Evolutionary conservation across 352 stramenopile genomes (phyloP).

Genomic region (Phytopythium helicoides): DNA sequence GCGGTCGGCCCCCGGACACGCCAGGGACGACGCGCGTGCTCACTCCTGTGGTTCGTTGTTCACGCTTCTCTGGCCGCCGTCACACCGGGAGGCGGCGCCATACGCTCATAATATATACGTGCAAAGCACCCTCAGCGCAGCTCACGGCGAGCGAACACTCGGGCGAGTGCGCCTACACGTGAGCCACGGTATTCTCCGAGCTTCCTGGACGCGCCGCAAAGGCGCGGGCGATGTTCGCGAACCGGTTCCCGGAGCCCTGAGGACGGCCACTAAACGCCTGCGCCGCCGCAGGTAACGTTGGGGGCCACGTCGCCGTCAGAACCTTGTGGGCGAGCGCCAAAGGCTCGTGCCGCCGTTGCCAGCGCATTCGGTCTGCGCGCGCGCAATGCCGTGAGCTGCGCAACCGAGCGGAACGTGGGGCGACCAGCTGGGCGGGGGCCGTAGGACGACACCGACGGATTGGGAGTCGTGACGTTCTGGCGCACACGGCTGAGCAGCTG

Average conservation of each 20-base stretch:
- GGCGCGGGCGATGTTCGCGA: neutral
- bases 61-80: neutral
- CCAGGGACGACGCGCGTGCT: too few relatives aligned
- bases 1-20: too few relatives aligned
- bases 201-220: conserved; percentile 1
- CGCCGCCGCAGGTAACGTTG: conserved; percentile 13
- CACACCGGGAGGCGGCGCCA: neutral
- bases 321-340: neutral
- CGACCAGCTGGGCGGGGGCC: conserved; percentile 22
- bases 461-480: conserved; percentile 33
- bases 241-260: conserved; percentile 12
- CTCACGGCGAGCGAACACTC: neutral
- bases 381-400: conserved; percentile 28
- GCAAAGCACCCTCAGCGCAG: neutral
- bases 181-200: conserved; percentile 21
- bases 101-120: conserved; percentile 6
- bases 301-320: too few relatives aligned
- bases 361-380: conserved; percentile 21
- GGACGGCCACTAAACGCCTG: conserved; percentile 23
- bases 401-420: conserved; percentile 29
- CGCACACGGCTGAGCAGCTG: conserved; percentile 44
- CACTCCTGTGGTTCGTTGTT: too few relatives aligned
- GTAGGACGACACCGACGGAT: conserved; percentile 14
- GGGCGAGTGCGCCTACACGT: conserved; percentile 10
- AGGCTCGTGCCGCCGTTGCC: neutral